Percentiles rank a stretch among this genome's conserved stretches.
These are phyloP conservation scores for Apiospora rasikravindrae DNA, from an alignment of 2,329 filamentous ascomycete genomes.

Conservation along the genomic window DNA sequence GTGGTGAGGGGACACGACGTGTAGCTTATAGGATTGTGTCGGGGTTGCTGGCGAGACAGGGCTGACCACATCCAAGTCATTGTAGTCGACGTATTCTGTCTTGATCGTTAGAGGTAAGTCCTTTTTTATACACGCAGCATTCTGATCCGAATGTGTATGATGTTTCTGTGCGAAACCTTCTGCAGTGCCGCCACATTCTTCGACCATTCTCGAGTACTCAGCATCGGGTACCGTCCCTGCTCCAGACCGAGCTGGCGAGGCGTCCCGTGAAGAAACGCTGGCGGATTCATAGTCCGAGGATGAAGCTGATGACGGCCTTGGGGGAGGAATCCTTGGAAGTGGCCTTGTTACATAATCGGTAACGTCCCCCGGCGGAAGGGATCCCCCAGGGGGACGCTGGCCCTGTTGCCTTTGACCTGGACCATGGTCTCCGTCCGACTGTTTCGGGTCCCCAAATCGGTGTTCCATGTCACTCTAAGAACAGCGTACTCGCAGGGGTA, in stretches of 20 bases:
- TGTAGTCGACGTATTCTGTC: neutral
- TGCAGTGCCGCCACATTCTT: neutral
- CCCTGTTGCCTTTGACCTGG: neutral
- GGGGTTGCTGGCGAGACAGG: neutral
- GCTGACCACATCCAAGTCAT: neutral
- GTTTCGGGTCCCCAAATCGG: neutral
- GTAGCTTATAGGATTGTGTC: neutral
- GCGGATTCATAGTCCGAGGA: neutral
- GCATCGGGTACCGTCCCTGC: neutral
- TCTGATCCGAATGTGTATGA: neutral
- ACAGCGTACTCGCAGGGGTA: neutral
- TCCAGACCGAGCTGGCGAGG: neutral
- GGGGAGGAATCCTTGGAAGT: neutral
- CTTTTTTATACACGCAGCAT: neutral
- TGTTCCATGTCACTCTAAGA: neutral
- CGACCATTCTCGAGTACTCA: neutral
- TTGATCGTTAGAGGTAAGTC: neutral
- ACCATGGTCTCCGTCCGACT: neutral
- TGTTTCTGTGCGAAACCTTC: neutral
- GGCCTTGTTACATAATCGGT: slow-evolving; percentile 3
- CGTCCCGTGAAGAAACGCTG: neutral
- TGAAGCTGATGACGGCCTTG: neutral
- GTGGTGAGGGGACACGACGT: neutral
- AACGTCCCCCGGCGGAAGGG: neutral
- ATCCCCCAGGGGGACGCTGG: neutral